Evolutionary conservation across 768 basidiomycete species (phyloP).

Genomic region (Coprinopsis marcescibilis): DNA sequence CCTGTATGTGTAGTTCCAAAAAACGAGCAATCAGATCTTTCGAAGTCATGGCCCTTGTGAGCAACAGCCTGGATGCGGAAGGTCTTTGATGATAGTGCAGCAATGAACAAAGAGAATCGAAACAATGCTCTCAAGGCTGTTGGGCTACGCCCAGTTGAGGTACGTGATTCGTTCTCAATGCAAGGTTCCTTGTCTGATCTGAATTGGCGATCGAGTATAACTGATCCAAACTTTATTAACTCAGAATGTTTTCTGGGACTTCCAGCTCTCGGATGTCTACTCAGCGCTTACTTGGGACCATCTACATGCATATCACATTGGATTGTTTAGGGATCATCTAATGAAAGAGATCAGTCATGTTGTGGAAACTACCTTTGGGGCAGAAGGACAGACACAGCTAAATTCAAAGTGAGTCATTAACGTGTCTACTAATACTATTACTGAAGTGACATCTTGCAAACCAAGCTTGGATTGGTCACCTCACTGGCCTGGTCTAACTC

Average conservation of each 20-base stretch:
- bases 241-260: slow-evolving; percentile 35
- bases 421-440: slow-evolving; percentile 2
- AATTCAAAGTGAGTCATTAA: slow-evolving; percentile 23
- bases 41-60: slow-evolving; percentile 12
- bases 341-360: slow-evolving; percentile 19
- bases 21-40: slow-evolving; percentile 19
- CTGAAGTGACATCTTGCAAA: neutral
- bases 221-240: too few relatives aligned
- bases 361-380: slow-evolving; percentile 12
- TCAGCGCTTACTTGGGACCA: slow-evolving; percentile 30
- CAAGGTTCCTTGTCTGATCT: neutral
- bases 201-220: neutral
- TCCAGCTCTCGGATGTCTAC: slow-evolving; percentile 26
- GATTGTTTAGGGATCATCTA: slow-evolving; percentile 29
- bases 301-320: slow-evolving; percentile 26
- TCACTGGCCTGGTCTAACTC: slow-evolving; percentile 27
- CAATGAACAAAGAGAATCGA: slow-evolving; percentile 4
- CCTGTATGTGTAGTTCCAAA: slow-evolving; percentile 31
- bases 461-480: slow-evolving; percentile 24
- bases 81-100: slow-evolving; percentile 11
- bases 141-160: slow-evolving; percentile 21
- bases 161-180: slow-evolving; percentile 7
- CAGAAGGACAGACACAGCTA: slow-evolving; percentile 12
- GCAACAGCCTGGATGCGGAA: slow-evolving; percentile 14
- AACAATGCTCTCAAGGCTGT: slow-evolving; percentile 18